These are phyloP conservation scores for Psilocybe subaeruginosa DNA, from an alignment of 768 basidiomycete genomes.

Conservation along the genomic window DNA sequence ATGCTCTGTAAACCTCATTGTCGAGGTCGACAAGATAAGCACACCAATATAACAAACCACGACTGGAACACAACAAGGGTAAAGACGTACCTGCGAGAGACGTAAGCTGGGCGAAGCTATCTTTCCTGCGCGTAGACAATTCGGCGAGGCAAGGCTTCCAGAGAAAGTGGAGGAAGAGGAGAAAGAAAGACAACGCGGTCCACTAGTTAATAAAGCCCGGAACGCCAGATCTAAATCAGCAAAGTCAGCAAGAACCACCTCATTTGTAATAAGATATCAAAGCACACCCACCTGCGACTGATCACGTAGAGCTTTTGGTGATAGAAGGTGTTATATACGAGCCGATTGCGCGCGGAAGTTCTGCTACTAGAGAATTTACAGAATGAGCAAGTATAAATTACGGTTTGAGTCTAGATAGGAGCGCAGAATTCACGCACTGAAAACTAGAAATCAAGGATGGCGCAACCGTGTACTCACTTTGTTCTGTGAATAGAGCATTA, in stretches of 20 bases:
- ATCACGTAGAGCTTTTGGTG: slow-evolving; percentile 1
- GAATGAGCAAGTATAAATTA: not conserved
- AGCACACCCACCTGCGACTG: not conserved
- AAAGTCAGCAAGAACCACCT: slow-evolving; percentile 5
- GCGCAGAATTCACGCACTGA: not conserved
- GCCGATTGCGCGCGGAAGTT: not conserved
- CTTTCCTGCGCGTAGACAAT: not conserved
- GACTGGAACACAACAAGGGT: not conserved
- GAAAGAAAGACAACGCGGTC: not conserved
- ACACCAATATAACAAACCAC: not conserved
- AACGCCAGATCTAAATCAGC: slow-evolving; percentile 23
- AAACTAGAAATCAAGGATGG: not conserved
- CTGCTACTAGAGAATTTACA: too few relatives aligned
- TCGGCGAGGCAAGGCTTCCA: not conserved
- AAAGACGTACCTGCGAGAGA: slow-evolving; percentile 24
- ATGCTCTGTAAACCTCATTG: slow-evolving; percentile 35
- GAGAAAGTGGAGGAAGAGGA: slow-evolving; percentile 9
- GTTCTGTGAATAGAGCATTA: not conserved
- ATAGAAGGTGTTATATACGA: slow-evolving; percentile 3
- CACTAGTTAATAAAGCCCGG: slow-evolving; percentile 10
- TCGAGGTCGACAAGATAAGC: too few relatives aligned
- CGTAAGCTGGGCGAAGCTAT: slow-evolving; percentile 15
- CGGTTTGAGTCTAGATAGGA: not conserved
- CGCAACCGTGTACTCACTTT: slow-evolving; percentile 1
- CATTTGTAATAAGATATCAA: slow-evolving; percentile 8